Evolutionary conservation across 768 basidiomycete genomes (phyloP).

Genomic region (Mrakia hoshinonis): DNA sequence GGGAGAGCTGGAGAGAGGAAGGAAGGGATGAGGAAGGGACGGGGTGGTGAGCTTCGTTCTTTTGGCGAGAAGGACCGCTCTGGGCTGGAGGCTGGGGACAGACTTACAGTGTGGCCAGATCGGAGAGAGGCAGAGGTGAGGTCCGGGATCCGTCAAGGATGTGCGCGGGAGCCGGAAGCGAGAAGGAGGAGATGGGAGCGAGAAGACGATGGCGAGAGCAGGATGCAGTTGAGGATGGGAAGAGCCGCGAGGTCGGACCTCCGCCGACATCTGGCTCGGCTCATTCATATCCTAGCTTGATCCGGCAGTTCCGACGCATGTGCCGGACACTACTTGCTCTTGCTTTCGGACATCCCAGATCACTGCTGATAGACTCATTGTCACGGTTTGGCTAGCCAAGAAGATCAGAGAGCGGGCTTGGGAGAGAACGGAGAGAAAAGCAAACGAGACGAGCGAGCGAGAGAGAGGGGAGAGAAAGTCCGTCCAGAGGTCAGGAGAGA

Average conservation of each 20-base stretch:
- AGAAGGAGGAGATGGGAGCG: background rate
- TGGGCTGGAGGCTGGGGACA: too few species aligned
- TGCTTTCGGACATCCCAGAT: background rate
- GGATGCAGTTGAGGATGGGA: background rate
- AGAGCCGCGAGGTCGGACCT: background rate
- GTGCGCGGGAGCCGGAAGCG: too few species aligned
- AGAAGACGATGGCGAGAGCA: too few species aligned
- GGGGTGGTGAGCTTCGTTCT: background rate
- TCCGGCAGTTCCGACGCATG: too few species aligned
- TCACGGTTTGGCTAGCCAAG: background rate
- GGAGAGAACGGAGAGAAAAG: background rate
- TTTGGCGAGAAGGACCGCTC: too few species aligned
- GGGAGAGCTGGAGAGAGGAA: background rate
- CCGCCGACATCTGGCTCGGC: too few species aligned
- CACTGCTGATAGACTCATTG: background rate
- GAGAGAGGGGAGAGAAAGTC: slow-evolving; percentile 12
- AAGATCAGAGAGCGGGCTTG: too few species aligned
- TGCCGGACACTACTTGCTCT: too few species aligned
- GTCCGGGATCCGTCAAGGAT: too few species aligned
- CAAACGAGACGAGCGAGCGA: background rate
- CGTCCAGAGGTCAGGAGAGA: background rate
- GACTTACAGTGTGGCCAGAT: too few species aligned
- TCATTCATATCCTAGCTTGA: too few species aligned
- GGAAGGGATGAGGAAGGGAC: background rate
- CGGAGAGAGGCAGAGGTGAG: too few species aligned